Percentiles rank a stretch among this genome's conserved stretches.
These are phyloP conservation scores for Mycosarcoma maydis DNA, from an alignment of 1,284 basidiomycete genomes.

Conservation along the genomic window DNA sequence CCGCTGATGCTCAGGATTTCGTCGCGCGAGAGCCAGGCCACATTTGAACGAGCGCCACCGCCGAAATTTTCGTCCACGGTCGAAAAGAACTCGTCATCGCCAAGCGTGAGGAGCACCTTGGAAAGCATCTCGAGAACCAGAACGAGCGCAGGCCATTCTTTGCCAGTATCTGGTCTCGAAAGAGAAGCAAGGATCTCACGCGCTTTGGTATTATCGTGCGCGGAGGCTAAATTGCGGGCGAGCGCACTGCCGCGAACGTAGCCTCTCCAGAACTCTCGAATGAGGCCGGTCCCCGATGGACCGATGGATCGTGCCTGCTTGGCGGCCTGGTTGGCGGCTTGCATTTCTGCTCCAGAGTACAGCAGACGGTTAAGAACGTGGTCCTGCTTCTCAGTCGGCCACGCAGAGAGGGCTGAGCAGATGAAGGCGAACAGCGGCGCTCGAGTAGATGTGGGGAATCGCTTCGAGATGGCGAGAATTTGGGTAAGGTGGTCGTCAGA, in stretches of 20 bases:
- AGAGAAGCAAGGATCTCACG: slow-evolving; percentile 33
- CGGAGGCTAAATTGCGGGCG: slow-evolving; percentile 41
- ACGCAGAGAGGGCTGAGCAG: slow-evolving; percentile 49
- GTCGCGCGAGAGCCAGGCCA: slow-evolving; percentile 74
- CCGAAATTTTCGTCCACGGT: slow-evolving; percentile 7
- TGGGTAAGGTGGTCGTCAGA: slow-evolving; percentile 53
- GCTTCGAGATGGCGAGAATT: slow-evolving; percentile 50
- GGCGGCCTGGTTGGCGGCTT: neutral
- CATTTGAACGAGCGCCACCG: slow-evolving; percentile 12
- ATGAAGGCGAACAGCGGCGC: slow-evolving; percentile 58
- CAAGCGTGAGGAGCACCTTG: slow-evolving; percentile 86
- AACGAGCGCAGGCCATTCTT: slow-evolving; percentile 73
- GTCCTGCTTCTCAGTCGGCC: slow-evolving; percentile 49
- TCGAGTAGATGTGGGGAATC: slow-evolving; percentile 53
- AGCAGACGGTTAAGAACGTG: slow-evolving; percentile 44
- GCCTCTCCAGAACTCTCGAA: slow-evolving; percentile 64
- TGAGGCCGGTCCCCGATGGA: slow-evolving; percentile 41
- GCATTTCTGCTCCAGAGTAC: slow-evolving; percentile 21
- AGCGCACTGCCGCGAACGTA: slow-evolving; percentile 55
- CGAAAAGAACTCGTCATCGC: slow-evolving; percentile 95
- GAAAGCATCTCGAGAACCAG: slow-evolving; percentile 85
- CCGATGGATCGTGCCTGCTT: slow-evolving; percentile 15
- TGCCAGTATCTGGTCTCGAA: neutral
- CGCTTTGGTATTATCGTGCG: slow-evolving; percentile 24
- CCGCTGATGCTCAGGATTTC: slow-evolving; percentile 79